A percentile compares a stretch with the other conserved stretches of the same genome.
These are phyloP conservation scores for Parvularia atlantis DNA, from an alignment of 78 protist genomes.

Conservation along the genomic window DNA sequence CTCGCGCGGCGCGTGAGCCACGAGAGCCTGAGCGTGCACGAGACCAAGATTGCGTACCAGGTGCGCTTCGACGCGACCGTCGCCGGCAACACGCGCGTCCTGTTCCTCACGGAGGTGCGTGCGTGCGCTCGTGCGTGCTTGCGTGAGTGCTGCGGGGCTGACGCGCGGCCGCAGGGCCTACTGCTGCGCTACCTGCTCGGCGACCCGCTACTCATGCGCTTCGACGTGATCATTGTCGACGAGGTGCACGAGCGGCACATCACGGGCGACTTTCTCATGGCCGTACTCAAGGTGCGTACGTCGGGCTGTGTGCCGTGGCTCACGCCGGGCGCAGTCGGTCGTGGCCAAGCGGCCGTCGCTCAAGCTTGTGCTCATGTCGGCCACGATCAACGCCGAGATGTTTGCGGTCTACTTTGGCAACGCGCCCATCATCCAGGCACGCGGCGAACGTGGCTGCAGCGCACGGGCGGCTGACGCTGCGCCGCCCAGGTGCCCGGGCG, in stretches of 20 bases:
- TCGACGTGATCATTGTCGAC: constrained; percentile 36
- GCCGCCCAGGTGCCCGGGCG: constrained; percentile 11
- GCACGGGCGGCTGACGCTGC: too few species aligned
- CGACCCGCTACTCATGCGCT: background rate
- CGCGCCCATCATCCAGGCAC: constrained; percentile 3
- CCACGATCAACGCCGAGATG: constrained; percentile 53
- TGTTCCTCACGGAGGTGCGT: constrained; percentile 70
- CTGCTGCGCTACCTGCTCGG: too few species aligned
- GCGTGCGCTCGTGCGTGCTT: too few species aligned
- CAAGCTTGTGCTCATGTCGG: constrained; percentile 54
- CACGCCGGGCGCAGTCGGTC: too few species aligned
- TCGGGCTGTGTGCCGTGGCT: too few species aligned
- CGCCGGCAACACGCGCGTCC: constrained; percentile 28
- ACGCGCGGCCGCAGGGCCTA: too few species aligned
- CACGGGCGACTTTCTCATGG: constrained; percentile 61
- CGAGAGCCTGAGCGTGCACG: constrained; percentile 29
- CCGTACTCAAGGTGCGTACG: constrained; percentile 34
- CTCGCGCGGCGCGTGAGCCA: constrained; percentile 61
- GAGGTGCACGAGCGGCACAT: constrained; percentile 79
- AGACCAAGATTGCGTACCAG: constrained; percentile 34
- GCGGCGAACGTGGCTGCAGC: background rate
- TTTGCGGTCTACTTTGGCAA: constrained; percentile 40
- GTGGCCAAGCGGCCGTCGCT: background rate
- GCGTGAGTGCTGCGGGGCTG: too few species aligned
- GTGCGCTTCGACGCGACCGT: constrained; percentile 21